These are phyloP conservation scores for Yamadazyma atlantica DNA, from an alignment of 1,139 yeast species.

Conservation along the genomic window DNA sequence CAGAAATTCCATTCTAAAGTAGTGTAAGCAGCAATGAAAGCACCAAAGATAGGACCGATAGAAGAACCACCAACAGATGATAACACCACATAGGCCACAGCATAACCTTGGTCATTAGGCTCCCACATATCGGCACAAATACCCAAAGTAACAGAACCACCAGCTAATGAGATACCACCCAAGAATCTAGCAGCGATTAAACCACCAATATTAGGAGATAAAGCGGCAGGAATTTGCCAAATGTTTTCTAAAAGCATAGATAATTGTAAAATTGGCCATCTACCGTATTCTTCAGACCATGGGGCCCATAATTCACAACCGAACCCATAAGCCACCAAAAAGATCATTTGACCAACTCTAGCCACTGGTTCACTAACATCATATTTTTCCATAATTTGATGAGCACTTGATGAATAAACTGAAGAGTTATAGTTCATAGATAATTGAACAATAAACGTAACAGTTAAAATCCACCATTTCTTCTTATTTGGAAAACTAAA, in stretches of 20 bases:
- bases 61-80: constrained; percentile 39
- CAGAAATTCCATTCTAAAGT: constrained; percentile 37
- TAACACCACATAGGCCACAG: constrained; percentile 36
- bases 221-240: constrained; percentile 35
- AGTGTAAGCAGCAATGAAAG: constrained; percentile 26
- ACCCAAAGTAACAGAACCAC: constrained; percentile 41
- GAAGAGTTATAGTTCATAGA: constrained; percentile 41
- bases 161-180: constrained; percentile 32
- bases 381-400: constrained; percentile 26
- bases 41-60: constrained; percentile 39
- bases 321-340: constrained; percentile 35
- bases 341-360: constrained; percentile 32
- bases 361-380: constrained; percentile 28
- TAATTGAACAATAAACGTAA: constrained; percentile 34
- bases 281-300: constrained; percentile 38
- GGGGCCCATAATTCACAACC: constrained; percentile 45
- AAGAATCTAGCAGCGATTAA: constrained; percentile 29
- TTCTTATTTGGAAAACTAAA: constrained; percentile 25
- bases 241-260: constrained; percentile 33
- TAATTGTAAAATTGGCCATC: constrained; percentile 36
- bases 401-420: constrained; percentile 30
- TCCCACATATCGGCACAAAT: constrained; percentile 43
- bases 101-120: constrained; percentile 34
- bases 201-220: constrained; percentile 33
- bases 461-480: constrained; percentile 33